Percentiles rank a stretch among this genome's conserved stretches.
Evolutionary conservation across 225 moss, liverwort and hornwort genomes (phyloP).

Genomic region (Pleurozium schreberi): DNA sequence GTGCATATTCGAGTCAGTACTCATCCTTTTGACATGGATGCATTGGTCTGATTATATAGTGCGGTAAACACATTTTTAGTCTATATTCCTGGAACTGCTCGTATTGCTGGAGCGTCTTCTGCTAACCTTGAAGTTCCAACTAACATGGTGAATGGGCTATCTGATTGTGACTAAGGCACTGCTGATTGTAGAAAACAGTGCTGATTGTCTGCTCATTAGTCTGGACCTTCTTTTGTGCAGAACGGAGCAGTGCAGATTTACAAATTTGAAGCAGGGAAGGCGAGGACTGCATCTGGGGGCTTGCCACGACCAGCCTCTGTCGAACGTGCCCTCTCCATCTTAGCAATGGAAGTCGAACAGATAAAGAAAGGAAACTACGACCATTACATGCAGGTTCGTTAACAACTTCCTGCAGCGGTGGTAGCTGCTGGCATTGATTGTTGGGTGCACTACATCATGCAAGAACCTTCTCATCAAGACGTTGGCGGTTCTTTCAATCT

Average conservation of each 20-base stretch:
- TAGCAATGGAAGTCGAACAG: constrained; percentile 99
- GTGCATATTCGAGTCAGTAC: constrained; percentile 73
- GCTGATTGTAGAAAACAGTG: neutral
- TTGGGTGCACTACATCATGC: neutral
- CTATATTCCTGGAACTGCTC: neutral
- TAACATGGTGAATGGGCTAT: neutral
- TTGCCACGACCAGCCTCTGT: constrained; percentile 83
- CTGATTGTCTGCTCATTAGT: neutral
- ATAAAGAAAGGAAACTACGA: constrained; percentile 93
- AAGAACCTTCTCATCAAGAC: neutral
- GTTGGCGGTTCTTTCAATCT: neutral
- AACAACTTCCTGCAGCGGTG: neutral
- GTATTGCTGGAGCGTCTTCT: neutral
- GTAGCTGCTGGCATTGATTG: neutral
- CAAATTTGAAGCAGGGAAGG: constrained; percentile 65
- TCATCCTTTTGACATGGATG: neutral
- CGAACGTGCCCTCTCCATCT: constrained; percentile 78
- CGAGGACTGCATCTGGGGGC: constrained; percentile 46
- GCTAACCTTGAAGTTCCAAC: neutral
- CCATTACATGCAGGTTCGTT: constrained; percentile 77
- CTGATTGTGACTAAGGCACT: neutral
- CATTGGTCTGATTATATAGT: neutral
- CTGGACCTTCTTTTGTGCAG: constrained; percentile 23
- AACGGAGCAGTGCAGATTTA: constrained; percentile 73
- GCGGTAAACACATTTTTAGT: neutral